phyloP scores from a whole-genome alignment of 208 protist species.

The Angomonas desouzai region DNA sequence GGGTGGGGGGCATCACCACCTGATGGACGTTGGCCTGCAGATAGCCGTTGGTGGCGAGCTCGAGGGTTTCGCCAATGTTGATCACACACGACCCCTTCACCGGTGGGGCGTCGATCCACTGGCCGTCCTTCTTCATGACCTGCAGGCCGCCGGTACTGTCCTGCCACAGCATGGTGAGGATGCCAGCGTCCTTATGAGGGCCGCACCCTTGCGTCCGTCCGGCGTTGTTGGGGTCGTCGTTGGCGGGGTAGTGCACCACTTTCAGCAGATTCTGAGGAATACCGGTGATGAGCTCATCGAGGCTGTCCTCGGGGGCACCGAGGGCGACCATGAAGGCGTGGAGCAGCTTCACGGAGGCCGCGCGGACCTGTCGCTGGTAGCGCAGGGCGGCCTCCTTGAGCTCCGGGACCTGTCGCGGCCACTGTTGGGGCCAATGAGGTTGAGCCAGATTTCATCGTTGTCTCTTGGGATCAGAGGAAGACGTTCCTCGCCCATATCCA shows the following conservation, averaged over 20 bases:
- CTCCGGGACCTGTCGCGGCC: conserved; percentile 5
- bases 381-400: conserved; percentile 4
- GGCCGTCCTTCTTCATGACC: conserved; percentile 14
- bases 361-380: conserved; percentile 2
- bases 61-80: conserved; percentile 17
- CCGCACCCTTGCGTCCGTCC: conserved; percentile 10
- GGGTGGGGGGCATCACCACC: conserved; percentile 11
- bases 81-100: conserved; percentile 12
- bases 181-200: conserved; percentile 9
- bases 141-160: conserved; percentile 15
- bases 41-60: conserved; percentile 15
- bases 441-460: conserved; percentile 4
- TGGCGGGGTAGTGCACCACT: conserved; percentile 13
- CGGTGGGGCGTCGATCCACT: conserved; percentile 13
- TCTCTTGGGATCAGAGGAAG: neutral
- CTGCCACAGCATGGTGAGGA: conserved; percentile 16
- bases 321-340: conserved; percentile 12
- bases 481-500: conserved; percentile 9
- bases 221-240: conserved; percentile 1
- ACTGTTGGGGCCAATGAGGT: conserved; percentile 14
- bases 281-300: conserved; percentile 11
- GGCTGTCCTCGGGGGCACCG: conserved; percentile 9
- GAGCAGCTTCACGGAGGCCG: conserved; percentile 7
- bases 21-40: conserved; percentile 15
- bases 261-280: conserved; percentile 8